These are phyloP conservation scores for Harringtonia lauricola DNA, from an alignment of 2,329 filamentous ascomycete species.

Conservation along the genomic window DNA sequence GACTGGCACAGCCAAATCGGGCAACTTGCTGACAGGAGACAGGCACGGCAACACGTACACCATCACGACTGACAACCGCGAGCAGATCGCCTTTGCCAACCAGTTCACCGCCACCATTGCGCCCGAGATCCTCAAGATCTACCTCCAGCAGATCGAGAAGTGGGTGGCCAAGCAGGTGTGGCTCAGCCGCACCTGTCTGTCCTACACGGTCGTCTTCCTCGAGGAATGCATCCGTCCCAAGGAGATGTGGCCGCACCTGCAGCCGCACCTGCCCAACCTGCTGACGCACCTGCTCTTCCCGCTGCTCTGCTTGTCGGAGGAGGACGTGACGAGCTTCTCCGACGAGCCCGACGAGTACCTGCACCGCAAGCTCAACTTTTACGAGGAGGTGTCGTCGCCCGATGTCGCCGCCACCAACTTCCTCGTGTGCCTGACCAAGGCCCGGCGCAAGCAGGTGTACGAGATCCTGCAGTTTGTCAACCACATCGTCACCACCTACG, in stretches of 20 bases:
- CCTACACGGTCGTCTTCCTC: constrained; percentile 87
- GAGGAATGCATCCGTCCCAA: constrained; percentile 97
- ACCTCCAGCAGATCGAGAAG: constrained; percentile 88
- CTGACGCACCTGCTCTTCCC: constrained; percentile 95
- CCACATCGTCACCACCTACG: constrained; percentile 86
- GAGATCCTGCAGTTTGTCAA: constrained; percentile 93
- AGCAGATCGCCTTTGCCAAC: constrained; percentile 75
- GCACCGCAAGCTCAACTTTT: constrained; percentile 94
- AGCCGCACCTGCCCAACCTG: constrained; percentile 84
- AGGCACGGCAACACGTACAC: constrained; percentile 84
- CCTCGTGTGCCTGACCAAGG: constrained; percentile 87
- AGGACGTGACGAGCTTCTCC: constrained; percentile 89
- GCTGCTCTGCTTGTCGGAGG: constrained; percentile 80
- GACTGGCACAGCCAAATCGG: no score
- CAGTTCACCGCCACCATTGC: constrained; percentile 85
- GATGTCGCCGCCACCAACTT: constrained; percentile 97
- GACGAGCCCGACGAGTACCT: constrained; percentile 94
- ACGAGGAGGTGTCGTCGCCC: constrained; percentile 90
- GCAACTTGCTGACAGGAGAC: no score
- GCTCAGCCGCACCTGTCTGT: constrained; percentile 89
- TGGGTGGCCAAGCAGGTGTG: constrained; percentile 93
- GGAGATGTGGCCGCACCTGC: constrained; percentile 90
- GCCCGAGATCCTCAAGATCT: constrained; percentile 91
- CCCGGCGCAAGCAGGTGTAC: constrained; percentile 89
- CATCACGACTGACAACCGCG: constrained; percentile 58